Base-by-base conservation (phyloP, 805 yeast genomes). In the Jamesozyma piceae region DNA sequence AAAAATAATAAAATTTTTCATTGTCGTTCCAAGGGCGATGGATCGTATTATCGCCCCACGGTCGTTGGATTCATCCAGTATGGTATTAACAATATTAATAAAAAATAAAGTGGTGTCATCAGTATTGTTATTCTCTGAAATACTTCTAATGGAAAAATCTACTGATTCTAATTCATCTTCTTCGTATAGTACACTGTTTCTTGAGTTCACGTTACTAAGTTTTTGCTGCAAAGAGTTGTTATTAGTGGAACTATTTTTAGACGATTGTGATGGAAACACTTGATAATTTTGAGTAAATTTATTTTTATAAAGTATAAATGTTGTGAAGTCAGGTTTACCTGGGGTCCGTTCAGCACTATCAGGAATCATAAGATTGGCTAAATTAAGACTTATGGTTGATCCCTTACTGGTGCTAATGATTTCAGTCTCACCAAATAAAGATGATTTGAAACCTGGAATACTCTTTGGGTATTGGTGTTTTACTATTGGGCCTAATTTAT, bases 401-500 rank as follows among this genome's bases (percentile, higher is more conserved):
- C 28, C 28, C 28, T 26, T 11, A 4, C 26, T 18, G 14, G 18
- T 24, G 28, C 28, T 11, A 24, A 24, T 24, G 28, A 24, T 5
- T 21, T 34, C 27, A 18, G 19, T n/a, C 20, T 20, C 27, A 28
- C 43, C 38, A 19, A 26, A 30, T 5, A 17, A 14, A 3, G 31
- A 33, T 19, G 51, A 39, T 64, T 60, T 31, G 38, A 61, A 59
- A 1, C 69, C 69, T 1, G 73, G 62, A 3, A 67, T 57, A 37
- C 53, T 55, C 13, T 53, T 44, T 0, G 94, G 90, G 40, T 73
- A 69, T 53, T 80, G 88, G 49, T 74, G 73, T 41, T 67, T 67
- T 27, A 87, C 62, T 3, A 74, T 66, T 0, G 92, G 80, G 0
- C 96, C 95, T 42, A 76, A 68, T 52, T 75, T 80, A 48, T 80